Conservation (phyloP, 1,284 basidiomycete genomes). For the Ustilago shanxiensis region DNA sequence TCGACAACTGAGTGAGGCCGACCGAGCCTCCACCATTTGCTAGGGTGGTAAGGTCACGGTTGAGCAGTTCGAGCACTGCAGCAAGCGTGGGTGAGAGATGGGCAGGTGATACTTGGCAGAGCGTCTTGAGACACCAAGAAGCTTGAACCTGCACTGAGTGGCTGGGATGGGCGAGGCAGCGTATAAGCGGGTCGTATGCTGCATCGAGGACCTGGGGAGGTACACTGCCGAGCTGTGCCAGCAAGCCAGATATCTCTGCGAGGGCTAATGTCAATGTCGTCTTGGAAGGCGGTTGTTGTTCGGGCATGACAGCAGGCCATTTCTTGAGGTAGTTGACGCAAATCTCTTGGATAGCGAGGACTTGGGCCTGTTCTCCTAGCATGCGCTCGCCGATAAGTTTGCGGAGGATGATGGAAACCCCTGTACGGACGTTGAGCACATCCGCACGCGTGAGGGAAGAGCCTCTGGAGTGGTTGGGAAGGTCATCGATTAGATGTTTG, state of each 20-base stretch:
- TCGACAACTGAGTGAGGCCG: slow-evolving; percentile 77
- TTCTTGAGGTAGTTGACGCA: slow-evolving; percentile 84
- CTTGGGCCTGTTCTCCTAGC: slow-evolving; percentile 88
- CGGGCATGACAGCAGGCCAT: slow-evolving; percentile 93
- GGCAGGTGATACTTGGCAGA: slow-evolving; percentile 88
- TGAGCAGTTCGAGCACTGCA: slow-evolving; percentile 80
- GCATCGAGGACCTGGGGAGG: slow-evolving; percentile 90
- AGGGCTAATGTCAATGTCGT: slow-evolving; percentile 82
- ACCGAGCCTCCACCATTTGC: slow-evolving; percentile 61
- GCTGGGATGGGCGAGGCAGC: slow-evolving; percentile 86
- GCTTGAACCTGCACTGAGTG: slow-evolving; percentile 87
- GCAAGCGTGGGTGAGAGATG: slow-evolving; percentile 84
- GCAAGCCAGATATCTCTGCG: slow-evolving; percentile 84
- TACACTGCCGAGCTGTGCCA: slow-evolving; percentile 91
- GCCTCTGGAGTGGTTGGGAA: slow-evolving; percentile 72
- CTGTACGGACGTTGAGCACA: slow-evolving; percentile 78
- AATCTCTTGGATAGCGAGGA: slow-evolving; percentile 87
- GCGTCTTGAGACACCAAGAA: slow-evolving; percentile 87
- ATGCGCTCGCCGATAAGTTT: slow-evolving; percentile 89
- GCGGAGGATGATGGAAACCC: slow-evolving; percentile 82
- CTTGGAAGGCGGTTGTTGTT: slow-evolving; percentile 80
- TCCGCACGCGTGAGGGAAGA: slow-evolving; percentile 73
- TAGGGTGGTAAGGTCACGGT: slow-evolving; percentile 79
- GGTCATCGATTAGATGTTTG: slow-evolving; percentile 79
- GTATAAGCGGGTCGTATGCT: slow-evolving; percentile 85